Conservation (phyloP, 2,329 filamentous ascomycete species). For the Calonectria montana region DNA sequence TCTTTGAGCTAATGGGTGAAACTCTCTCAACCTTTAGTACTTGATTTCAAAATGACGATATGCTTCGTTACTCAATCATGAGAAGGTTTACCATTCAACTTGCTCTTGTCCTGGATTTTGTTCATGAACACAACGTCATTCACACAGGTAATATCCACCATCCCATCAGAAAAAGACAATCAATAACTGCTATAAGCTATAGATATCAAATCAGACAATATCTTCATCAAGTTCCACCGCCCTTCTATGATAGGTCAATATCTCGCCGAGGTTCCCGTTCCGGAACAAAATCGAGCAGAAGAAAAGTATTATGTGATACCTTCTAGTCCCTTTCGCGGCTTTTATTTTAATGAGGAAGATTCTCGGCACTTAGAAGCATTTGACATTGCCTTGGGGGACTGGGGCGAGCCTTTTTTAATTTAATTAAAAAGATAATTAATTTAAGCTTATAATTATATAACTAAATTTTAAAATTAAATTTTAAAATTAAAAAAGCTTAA, state of each 20-base stretch:
- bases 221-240: slow-evolving; percentile 37
- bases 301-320: background rate
- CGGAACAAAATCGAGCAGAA: slow-evolving; percentile 21
- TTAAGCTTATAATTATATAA: too few relatives aligned
- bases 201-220: slow-evolving; percentile 27
- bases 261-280: slow-evolving; percentile 20
- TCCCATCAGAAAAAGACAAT: background rate
- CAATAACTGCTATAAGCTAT: background rate
- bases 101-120: slow-evolving; percentile 31
- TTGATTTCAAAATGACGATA: slow-evolving; percentile 19
- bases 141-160: slow-evolving; percentile 32
- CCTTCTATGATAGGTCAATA: slow-evolving; percentile 25
- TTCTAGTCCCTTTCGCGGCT: background rate
- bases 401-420: background rate
- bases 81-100: slow-evolving; percentile 34
- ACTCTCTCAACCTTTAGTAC: slow-evolving; percentile 31
- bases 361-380: background rate
- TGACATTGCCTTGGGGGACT: background rate
- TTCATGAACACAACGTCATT: slow-evolving; percentile 32
- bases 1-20: slow-evolving; percentile 45
- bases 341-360: background rate
- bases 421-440: too few relatives aligned
- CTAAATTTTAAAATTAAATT: too few relatives aligned
- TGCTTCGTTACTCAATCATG: slow-evolving; percentile 29
- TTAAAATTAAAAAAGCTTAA: too few relatives aligned